These are phyloP conservation scores for Cutaneotrichosporon curvatum DNA, from an alignment of 1,284 basidiomycete species.

Conservation along the genomic window DNA sequence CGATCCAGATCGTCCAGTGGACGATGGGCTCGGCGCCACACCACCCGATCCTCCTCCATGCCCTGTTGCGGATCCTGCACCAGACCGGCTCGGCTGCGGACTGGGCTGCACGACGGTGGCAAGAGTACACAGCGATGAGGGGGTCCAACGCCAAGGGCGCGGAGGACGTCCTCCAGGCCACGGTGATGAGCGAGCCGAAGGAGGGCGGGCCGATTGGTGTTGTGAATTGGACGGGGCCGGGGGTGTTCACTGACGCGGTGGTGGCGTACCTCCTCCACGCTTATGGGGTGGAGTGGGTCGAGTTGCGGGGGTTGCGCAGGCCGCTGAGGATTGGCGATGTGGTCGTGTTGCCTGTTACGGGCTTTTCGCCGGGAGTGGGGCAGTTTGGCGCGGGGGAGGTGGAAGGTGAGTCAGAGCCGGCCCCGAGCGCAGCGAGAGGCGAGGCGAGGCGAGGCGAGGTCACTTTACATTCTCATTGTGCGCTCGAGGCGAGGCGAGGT, in stretches of 20 bases:
- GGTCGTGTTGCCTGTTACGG: conserved; percentile 44
- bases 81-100: conserved; percentile 30
- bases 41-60: conserved; percentile 39
- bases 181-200: conserved; percentile 25
- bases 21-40: conserved; percentile 40
- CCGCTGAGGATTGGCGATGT: conserved; percentile 45
- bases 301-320: conserved; percentile 30
- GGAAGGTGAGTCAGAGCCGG: conserved; percentile 22
- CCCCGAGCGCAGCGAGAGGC: neutral
- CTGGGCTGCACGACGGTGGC: conserved; percentile 29
- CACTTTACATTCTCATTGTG: neutral
- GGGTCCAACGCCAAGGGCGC: conserved; percentile 18
- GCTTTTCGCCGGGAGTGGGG: conserved; percentile 46
- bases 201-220: conserved; percentile 42
- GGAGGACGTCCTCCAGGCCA: conserved; percentile 17
- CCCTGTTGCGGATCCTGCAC: conserved; percentile 36
- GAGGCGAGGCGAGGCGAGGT: too few relatives aligned
- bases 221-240: conserved; percentile 45
- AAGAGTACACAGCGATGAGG: conserved; percentile 15
- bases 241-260: conserved; percentile 44
- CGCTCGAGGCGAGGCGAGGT: too few relatives aligned
- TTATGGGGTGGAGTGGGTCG: conserved; percentile 40
- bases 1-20: conserved; percentile 48
- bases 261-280: conserved; percentile 35
- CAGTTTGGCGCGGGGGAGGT: conserved; percentile 35